A percentile compares a stretch with the other conserved stretches of the same genome.
These are phyloP conservation scores for Hymenoscyphus scutula DNA, from an alignment of 2,329 filamentous ascomycete species.

Conservation along the genomic window DNA sequence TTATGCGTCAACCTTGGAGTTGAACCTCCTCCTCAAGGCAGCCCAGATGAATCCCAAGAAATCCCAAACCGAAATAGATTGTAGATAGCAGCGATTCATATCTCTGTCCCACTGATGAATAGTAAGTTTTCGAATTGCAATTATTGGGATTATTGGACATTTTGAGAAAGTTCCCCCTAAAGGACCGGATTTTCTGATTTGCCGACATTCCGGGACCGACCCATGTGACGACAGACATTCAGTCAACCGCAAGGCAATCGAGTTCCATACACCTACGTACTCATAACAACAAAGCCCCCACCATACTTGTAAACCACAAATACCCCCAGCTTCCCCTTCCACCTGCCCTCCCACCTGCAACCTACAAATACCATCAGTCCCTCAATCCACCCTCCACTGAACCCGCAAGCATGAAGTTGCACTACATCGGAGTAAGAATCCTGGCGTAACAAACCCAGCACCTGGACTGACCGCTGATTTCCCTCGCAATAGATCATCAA, in stretches of 20 bases:
- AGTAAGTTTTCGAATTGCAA: too few relatives aligned
- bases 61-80: too few relatives aligned
- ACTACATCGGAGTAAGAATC: constrained; percentile 76
- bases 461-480: constrained; percentile 29
- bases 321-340: neutral
- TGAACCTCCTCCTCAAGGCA: too few relatives aligned
- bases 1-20: too few relatives aligned
- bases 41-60: too few relatives aligned
- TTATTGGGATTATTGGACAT: too few relatives aligned
- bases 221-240: constrained; percentile 14
- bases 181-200: neutral
- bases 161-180: too few relatives aligned
- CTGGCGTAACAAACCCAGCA: constrained; percentile 3
- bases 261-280: constrained; percentile 7
- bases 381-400: neutral
- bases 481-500: constrained; percentile 66
- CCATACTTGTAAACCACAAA: constrained; percentile 9
- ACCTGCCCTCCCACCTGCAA: constrained; percentile 7
- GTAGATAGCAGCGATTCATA: too few relatives aligned
- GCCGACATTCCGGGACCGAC: neutral
- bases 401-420: constrained; percentile 70
- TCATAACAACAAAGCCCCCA: neutral
- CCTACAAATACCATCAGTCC: neutral
- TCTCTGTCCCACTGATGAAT: too few relatives aligned
- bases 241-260: constrained; percentile 7